Evolutionary conservation across 768 basidiomycete species (phyloP).

Genomic region (Macrolepiota dolichaula): DNA sequence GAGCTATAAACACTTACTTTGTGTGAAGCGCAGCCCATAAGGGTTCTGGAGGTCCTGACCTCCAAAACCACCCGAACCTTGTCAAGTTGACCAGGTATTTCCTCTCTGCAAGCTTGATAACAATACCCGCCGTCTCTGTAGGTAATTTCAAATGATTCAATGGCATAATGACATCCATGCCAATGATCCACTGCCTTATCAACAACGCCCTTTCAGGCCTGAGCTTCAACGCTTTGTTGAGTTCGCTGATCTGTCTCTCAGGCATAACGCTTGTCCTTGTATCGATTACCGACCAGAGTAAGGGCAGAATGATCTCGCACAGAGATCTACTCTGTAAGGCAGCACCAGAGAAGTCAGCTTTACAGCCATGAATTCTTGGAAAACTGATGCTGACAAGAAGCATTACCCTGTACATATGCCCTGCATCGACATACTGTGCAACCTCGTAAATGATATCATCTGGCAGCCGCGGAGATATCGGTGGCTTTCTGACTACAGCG

Average conservation of each 20-base stretch:
- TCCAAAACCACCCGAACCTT: constrained; percentile 10
- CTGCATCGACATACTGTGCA: neutral
- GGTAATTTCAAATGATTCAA: neutral
- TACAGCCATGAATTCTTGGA: neutral
- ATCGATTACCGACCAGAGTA: neutral
- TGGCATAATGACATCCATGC: neutral
- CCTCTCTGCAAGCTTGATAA: neutral
- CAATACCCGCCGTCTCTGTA: neutral
- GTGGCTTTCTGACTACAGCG: neutral
- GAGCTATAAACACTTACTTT: neutral
- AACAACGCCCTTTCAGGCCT: neutral
- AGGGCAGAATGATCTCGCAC: neutral
- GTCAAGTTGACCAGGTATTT: neutral
- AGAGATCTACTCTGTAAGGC: neutral
- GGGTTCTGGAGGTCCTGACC: constrained; percentile 16
- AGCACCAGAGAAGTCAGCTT: neutral
- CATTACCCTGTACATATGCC: neutral
- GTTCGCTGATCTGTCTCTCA: neutral
- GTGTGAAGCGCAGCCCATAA: neutral
- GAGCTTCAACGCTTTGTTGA: neutral
- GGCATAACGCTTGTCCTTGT: neutral
- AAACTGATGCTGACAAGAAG: neutral
- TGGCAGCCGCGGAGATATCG: neutral
- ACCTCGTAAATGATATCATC: constrained; percentile 5
- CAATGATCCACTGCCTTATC: neutral